Evolutionary conservation across 352 stramenopile genomes (phyloP).

Genomic region (Phytopythium ostracodes): DNA sequence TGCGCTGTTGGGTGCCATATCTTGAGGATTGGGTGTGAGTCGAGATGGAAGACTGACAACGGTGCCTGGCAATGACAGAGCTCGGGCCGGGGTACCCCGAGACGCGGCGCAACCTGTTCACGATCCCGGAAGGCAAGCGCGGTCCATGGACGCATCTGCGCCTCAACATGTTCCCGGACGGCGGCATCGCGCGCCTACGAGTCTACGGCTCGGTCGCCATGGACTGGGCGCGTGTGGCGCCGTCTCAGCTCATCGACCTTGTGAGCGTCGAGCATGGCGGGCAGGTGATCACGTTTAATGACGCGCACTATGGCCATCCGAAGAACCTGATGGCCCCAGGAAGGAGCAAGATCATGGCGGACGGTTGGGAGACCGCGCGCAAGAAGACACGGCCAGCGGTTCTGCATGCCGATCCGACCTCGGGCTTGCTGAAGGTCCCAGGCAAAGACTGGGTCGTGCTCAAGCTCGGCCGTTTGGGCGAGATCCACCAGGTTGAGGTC

Average conservation of each 20-base stretch:
- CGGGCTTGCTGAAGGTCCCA: constrained; percentile 54
- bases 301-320: constrained; percentile 94
- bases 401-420: constrained; percentile 38
- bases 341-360: constrained; percentile 90
- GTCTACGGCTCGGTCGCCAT: constrained; percentile 67
- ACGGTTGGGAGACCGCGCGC: constrained; percentile 93
- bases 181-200: constrained; percentile 88
- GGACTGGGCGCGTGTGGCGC: constrained; percentile 54
- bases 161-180: constrained; percentile 93
- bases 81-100: constrained; percentile 79
- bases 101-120: constrained; percentile 86
- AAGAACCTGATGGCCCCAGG: constrained; percentile 87
- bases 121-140: constrained; percentile 26
- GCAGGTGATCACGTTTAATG: constrained; percentile 86
- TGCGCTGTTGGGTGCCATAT: not conserved
- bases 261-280: constrained; percentile 83
- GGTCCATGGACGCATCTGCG: constrained; percentile 84
- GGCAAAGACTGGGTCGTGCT: constrained; percentile 92
- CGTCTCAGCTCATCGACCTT: constrained; percentile 74
- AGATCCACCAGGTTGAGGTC: constrained; percentile 73
- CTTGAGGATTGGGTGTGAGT: not conserved
- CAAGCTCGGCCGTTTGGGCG: constrained; percentile 78
- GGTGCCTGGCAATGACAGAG: constrained; percentile 12
- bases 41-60: not conserved
- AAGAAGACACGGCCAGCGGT: constrained; percentile 84